Evolutionary conservation across 1,284 basidiomycete species (phyloP), one percentile per base, ranked within the genome.

Genomic region (Bjerkandera adusta): DNA sequence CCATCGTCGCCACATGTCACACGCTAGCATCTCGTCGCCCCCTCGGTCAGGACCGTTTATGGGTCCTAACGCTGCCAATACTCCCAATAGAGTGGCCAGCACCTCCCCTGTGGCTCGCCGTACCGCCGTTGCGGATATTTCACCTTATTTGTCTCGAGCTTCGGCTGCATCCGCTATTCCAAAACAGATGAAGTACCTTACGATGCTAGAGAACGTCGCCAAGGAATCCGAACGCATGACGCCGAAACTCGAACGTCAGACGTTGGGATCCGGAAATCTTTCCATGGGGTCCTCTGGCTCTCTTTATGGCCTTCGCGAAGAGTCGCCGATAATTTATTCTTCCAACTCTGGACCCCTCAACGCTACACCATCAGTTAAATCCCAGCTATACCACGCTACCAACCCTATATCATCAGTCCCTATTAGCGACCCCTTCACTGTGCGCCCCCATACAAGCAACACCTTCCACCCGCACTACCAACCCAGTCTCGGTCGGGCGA

Each of bases 161-260:
- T 57, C 21, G 15, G 38, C 65, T 18, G 75, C 72, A 50, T 65
- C 75, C 2, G 68, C 72, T 5, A 80, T 79, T 27, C 75, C 78
- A 16, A 84, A 81, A 60, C 75, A 75, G 51, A 63, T 86, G 61
- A 82, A 79, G 57, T 86, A 89, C 55, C 69, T 89, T 29, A 83
- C 86, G 1, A 68, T 90, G 50, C 68, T 90, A n/a, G 86, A 90
- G 60, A 72, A 76, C 15, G 77, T 89, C 32, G 85, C 78, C 1
- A 79, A 83, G 53, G 85, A 89, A 60, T 84, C 85, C 2, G 81
- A 79, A 6, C 70, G 75, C 54, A 73, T 81, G 70, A 74, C 80
- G 4, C 74, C 78, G 12, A 68, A 69, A 7, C 58, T 77, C 27
- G 57, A 64, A 18, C 67, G 65, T 32, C 69, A 48, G 25, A 33